A percentile compares a stretch with the other conserved stretches of the same genome.
These are phyloP conservation scores for Diutina neorugosa DNA, from an alignment of 1,139 yeast species.

Conservation along the genomic window DNA sequence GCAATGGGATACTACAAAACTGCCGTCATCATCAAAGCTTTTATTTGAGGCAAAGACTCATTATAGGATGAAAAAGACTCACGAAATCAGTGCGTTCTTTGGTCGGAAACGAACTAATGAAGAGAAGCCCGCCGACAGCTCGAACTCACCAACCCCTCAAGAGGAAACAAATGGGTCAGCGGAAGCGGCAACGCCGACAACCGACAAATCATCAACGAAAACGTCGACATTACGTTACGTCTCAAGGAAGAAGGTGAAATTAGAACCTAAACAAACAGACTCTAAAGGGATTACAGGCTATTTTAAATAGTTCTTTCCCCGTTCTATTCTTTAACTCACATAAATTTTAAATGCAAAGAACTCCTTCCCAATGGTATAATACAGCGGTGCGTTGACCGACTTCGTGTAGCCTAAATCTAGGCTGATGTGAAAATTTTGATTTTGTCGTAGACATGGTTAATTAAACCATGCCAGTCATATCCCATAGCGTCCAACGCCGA, in stretches of 20 bases:
- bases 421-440: background rate
- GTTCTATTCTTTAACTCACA: background rate
- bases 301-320: background rate
- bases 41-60: slow-evolving; percentile 45
- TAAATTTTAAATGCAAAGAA: background rate
- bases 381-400: background rate
- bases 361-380: background rate
- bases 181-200: background rate
- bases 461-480: too few species aligned
- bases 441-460: background rate
- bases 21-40: slow-evolving; percentile 12
- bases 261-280: background rate
- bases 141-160: too few species aligned
- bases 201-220: background rate
- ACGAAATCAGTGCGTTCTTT: slow-evolving; percentile 46
- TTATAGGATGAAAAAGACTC: slow-evolving; percentile 34
- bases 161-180: background rate
- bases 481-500: background rate
- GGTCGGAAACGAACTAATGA: background rate
- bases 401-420: background rate
- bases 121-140: background rate
- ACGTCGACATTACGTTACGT: background rate
- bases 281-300: background rate
- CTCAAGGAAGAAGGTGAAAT: background rate
- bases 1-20: slow-evolving; percentile 5